phyloP scores from a whole-genome alignment of 306 rosid genomes.

The peach (Prunus persica) region DNA sequence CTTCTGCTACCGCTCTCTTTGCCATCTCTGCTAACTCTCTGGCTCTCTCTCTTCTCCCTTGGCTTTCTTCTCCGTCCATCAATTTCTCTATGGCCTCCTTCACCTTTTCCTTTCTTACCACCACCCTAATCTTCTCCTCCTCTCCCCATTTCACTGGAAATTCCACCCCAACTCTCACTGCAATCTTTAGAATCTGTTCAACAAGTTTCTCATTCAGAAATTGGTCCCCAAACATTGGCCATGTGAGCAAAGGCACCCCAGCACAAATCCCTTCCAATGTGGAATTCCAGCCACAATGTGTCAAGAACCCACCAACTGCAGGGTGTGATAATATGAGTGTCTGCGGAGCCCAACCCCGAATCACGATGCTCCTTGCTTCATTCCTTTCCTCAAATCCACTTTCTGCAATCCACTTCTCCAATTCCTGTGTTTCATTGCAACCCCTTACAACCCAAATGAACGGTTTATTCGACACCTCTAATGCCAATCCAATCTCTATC shows the following conservation, averaged over 20 bases:
- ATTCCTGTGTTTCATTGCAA: constrained; percentile 18
- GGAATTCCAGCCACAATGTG: constrained; percentile 40
- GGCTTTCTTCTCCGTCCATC: constrained; percentile 21
- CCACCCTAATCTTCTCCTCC: constrained; percentile 29
- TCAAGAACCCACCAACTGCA: constrained; percentile 35
- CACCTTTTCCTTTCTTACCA: constrained; percentile 24
- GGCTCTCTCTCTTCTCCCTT: constrained; percentile 15
- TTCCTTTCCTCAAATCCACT: constrained; percentile 44
- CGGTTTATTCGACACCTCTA: constrained; percentile 52
- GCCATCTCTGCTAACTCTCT: constrained; percentile 23
- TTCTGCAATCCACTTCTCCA: constrained; percentile 45
- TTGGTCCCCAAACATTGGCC: constrained; percentile 38
- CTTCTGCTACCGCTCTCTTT: constrained; percentile 23
- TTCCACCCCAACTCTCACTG: constrained; percentile 31
- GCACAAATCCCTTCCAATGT: constrained; percentile 25
- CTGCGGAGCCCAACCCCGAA: constrained; percentile 84
- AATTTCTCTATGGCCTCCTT: constrained; percentile 20
- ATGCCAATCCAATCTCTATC: constrained; percentile 49
- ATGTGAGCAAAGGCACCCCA: constrained; percentile 45
- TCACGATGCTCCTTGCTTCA: constrained; percentile 43
- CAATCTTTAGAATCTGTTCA: constrained; percentile 23
- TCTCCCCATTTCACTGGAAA: constrained; percentile 20
- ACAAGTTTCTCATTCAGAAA: constrained; percentile 36
- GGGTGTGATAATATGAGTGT: constrained; percentile 49
- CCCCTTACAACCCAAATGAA: constrained; percentile 68